Evolutionary conservation across 192 early-diverging fungal genomes (phyloP), one percentile per base, ranked within the genome.

Genomic region (Umbelopsis sp.): DNA sequence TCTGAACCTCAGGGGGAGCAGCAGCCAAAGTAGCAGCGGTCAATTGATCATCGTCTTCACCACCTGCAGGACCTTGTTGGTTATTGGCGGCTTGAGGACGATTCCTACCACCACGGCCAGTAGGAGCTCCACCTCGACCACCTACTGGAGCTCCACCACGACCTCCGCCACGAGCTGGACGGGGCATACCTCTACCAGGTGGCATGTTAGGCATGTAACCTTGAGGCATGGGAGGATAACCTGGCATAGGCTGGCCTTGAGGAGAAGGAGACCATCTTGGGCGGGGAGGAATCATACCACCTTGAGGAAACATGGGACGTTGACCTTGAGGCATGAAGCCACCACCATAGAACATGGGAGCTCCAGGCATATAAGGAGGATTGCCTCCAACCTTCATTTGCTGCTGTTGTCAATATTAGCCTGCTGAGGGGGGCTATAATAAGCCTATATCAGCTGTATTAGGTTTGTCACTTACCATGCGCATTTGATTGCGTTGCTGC

Each of bases 1-100:
- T 99, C 85, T 98, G 96, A 71, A 91, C 85, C 51, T 96, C 96
- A 38, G 91, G 82, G 36, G 89, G 85, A 41, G 93, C 89, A 66
- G 89, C 83, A 45, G 95, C 93, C 41, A 98, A 87, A 20, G 88
- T 81, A 71, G 93, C 91, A n/a, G 94, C 91, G 66, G 86, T 81
- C 69, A 71, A 53, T 44, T 77, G 77, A 52, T 69, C 75, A 62
- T 76, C 77, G 69, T 78, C 75, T 59, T 81, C 74, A 66, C 77
- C 77, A 29, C 71, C 75, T 76, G 75, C 21, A 38, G 77, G 70
- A 29, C 72, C 74, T 72, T 80, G 82, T 20, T 68, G 41, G 41
- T 21, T 47, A 9, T 67, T 16, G 10, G 56, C 9, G 34, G 26
- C 16, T 20, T 31, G 56, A n/a, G 56, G 56, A 62, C 56, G 56